Conservation (phyloP, 2,329 filamentous ascomycete species). For the Xylaria sp. region DNA sequence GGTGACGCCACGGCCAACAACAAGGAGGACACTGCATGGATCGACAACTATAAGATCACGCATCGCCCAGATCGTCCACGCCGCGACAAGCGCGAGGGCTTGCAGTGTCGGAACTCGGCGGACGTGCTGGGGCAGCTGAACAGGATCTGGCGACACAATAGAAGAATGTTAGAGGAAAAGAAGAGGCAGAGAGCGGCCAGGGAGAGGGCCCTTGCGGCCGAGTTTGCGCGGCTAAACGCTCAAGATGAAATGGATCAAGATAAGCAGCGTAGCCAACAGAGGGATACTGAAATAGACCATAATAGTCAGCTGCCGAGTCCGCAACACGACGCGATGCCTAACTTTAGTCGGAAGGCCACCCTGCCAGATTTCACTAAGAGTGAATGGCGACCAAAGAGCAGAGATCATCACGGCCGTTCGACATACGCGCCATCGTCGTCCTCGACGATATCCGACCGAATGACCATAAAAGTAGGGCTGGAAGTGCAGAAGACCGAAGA, state of each 20-base stretch:
- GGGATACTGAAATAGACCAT: neutral
- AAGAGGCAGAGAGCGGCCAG: constrained; percentile 19
- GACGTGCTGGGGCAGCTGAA: constrained; percentile 24
- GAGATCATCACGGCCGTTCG: neutral
- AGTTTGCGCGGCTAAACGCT: neutral
- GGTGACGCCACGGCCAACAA: constrained; percentile 8
- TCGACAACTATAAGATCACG: constrained; percentile 32
- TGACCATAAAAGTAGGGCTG: constrained; percentile 33
- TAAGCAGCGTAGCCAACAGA: neutral
- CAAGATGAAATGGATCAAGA: neutral
- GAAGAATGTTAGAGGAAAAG: constrained; percentile 20
- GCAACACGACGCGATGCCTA: neutral
- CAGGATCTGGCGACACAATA: constrained; percentile 27
- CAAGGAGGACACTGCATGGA: constrained; percentile 21
- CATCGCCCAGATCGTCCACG: constrained; percentile 31
- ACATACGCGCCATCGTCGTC: constrained; percentile 11
- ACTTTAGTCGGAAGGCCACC: neutral
- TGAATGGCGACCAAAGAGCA: neutral
- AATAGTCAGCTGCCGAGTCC: neutral
- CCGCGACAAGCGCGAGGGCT: constrained; percentile 11
- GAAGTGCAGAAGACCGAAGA: neutral
- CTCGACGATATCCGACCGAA: constrained; percentile 18
- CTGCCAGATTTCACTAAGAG: constrained; percentile 4
- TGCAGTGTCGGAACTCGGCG: constrained; percentile 22
- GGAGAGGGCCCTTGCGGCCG: neutral